Evolutionary conservation across 208 protist species (phyloP).

Genomic region (Leptomonas pyrrhocoris): DNA sequence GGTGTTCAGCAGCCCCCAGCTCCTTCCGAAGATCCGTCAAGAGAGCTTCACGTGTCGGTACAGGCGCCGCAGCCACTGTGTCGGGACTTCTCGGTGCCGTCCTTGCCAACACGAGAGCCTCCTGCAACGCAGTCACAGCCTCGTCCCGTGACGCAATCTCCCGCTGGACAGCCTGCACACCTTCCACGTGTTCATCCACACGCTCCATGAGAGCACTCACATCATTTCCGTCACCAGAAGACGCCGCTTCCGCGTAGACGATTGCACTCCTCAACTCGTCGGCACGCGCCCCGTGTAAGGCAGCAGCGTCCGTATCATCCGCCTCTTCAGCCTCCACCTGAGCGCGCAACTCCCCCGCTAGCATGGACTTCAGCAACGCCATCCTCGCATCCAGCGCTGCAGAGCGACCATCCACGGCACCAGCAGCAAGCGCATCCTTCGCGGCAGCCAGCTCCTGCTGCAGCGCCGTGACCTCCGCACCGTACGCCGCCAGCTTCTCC

Average conservation of each 20-base stretch:
- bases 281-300: neutral
- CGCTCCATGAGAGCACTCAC: neutral
- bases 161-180: neutral
- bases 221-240: conserved; percentile 1
- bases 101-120: neutral
- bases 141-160: conserved; percentile 8
- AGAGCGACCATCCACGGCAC: too few species aligned
- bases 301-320: neutral
- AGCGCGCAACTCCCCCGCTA: neutral
- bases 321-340: neutral
- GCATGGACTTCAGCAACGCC: neutral
- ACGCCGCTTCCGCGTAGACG: conserved; percentile 1
- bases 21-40: neutral
- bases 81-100: neutral
- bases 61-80: neutral
- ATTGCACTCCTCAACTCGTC: conserved; percentile 15
- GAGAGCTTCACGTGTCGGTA: neutral
- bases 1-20: conserved; percentile 10
- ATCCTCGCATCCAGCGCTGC: neutral
- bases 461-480: neutral
- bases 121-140: conserved; percentile 7
- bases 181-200: conserved; percentile 7
- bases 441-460: neutral
- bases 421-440: too few species aligned
- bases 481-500: neutral